Conservation (phyloP, 2,329 filamentous ascomycete species). For the Metarhizium humberi region DNA sequence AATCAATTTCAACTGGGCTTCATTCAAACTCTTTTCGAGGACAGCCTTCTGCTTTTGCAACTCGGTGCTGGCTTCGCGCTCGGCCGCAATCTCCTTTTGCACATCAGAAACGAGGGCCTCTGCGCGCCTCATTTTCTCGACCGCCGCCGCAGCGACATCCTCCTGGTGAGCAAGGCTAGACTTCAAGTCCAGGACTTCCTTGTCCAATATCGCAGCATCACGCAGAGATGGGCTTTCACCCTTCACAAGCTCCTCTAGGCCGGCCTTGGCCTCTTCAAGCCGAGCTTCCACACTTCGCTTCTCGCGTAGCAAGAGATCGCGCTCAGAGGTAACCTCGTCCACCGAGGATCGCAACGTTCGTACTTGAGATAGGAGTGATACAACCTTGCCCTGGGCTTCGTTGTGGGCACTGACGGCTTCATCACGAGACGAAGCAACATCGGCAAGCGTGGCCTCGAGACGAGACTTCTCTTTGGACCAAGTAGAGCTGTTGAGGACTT, state of each 20-base stretch:
- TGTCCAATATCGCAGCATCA: slow-evolving; percentile 81
- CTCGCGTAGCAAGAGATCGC: slow-evolving; percentile 76
- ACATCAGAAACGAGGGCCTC: slow-evolving; percentile 81
- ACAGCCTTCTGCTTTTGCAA: slow-evolving; percentile 84
- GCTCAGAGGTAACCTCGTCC: slow-evolving; percentile 78
- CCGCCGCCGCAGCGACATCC: slow-evolving; percentile 81
- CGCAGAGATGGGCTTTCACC: slow-evolving; percentile 82
- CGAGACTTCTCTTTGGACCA: slow-evolving; percentile 98
- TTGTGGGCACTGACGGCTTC: slow-evolving; percentile 91
- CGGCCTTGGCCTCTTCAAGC: slow-evolving; percentile 76
- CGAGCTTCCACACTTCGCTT: slow-evolving; percentile 83
- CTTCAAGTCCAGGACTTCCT: slow-evolving; percentile 82
- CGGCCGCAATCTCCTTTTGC: slow-evolving; percentile 82
- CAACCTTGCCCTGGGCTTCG: slow-evolving; percentile 88
- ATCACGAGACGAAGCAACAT: slow-evolving; percentile 83
- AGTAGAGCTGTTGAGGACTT: slow-evolving; percentile 92
- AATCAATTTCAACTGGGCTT: slow-evolving; percentile 80
- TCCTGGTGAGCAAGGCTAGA: slow-evolving; percentile 84
- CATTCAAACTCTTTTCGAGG: slow-evolving; percentile 83
- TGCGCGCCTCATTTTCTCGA: slow-evolving; percentile 94
- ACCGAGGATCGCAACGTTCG: slow-evolving; percentile 72
- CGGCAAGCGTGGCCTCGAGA: slow-evolving; percentile 79
- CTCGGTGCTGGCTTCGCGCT: slow-evolving; percentile 72
- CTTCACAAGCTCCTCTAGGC: slow-evolving; percentile 77
- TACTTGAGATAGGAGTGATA: slow-evolving; percentile 82